phyloP scores from a whole-genome alignment of 164 flowering plant species.

The Annona squamosa region DNA sequence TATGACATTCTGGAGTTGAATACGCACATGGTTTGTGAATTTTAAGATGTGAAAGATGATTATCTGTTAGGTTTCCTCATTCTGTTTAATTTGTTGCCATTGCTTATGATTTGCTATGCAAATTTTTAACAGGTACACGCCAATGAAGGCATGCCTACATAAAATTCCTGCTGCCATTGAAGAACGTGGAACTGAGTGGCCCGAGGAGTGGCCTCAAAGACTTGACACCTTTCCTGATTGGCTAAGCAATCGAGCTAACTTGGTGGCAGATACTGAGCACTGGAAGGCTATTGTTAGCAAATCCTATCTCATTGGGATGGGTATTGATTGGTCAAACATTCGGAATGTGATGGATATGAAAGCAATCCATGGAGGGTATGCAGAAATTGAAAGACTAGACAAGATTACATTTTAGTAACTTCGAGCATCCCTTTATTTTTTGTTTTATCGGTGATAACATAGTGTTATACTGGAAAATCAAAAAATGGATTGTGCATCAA shows the following conservation, averaged over 20 bases:
- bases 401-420: background rate
- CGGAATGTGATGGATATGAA: slow-evolving; percentile 87
- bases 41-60: background rate
- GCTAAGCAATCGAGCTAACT: slow-evolving; percentile 51
- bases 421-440: background rate
- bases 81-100: background rate
- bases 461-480: background rate
- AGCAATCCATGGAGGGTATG: slow-evolving; percentile 91
- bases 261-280: slow-evolving; percentile 58
- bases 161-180: slow-evolving; percentile 73
- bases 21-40: background rate
- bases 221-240: slow-evolving; percentile 82
- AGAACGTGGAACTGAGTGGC: slow-evolving; percentile 92
- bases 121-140: slow-evolving; percentile 56
- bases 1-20: background rate
- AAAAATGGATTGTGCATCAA: background rate
- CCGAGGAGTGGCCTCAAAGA: slow-evolving; percentile 95
- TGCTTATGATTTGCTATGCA: no score
- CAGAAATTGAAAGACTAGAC: background rate
- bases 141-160: slow-evolving; percentile 66
- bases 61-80: background rate
- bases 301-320: slow-evolving; percentile 84
- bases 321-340: slow-evolving; percentile 77
- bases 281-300: slow-evolving; percentile 74
- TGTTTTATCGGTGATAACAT: background rate